Evolutionary conservation across 805 yeast genomes (phyloP), one percentile per base, ranked within the genome.

Genomic region (Sporopachydermia lactativora): DNA sequence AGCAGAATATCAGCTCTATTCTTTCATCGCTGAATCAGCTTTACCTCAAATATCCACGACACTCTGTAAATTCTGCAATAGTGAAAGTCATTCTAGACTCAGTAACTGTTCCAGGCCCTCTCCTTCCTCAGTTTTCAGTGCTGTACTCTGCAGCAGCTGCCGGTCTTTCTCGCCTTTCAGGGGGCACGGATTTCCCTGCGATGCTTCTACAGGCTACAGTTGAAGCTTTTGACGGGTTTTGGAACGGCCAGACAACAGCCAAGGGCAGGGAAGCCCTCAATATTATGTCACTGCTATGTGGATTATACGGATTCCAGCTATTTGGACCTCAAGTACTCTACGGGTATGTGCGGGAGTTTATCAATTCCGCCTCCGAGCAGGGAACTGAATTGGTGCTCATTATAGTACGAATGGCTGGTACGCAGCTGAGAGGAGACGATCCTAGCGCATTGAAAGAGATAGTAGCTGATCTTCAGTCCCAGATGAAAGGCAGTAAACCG

Each of bases 161-260:
- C 16, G 79, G 95, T 1, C 56, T 92, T 17, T 85, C 81, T 60
- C 70, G 81, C 45, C 52, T 77, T 15, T 81, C 82, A 49, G 43
- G 55, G n/a, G 97, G 98, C 15, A 73, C 77, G 34, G 95, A 85
- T 46, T 81, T 85, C 56, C 96, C 95, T 44, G 98, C 96, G 0
- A 71, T 65, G 49, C 79, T 86, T 44, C 66, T 86, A 24, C 98
- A 92, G 54, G 66, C 73, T 0, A 54, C 82, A 42, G 81, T 88
- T n/a, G 95, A 83, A 45, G 68, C 65, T 42, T 75, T 82, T 49
- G 77, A 79, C 31, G 50, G 51, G 3, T 55, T 51, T 41, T 62
- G 40, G 35, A 24, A 41, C 36, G 46, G 47, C 34, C 38, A 42
- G 14, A 41, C 47, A 45, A 36, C 45, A 41, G 41, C 43, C 8